Base-by-base conservation (phyloP, 768 basidiomycete genomes). In the Glaciozyma antarctica region DNA sequence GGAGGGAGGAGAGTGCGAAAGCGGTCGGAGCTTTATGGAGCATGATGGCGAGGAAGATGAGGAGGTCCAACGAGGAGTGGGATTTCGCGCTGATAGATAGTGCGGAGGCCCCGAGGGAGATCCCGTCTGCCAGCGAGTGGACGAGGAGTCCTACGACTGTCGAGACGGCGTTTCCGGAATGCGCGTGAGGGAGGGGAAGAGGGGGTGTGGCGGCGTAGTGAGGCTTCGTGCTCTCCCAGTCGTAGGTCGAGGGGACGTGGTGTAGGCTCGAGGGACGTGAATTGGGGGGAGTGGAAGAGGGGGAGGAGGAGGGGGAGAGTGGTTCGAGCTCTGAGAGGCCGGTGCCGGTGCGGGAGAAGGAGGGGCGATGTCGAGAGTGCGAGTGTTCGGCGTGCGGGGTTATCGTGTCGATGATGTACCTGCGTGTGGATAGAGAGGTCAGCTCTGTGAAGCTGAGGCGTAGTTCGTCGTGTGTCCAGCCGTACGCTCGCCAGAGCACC, bases 1-100 rank as follows among this genome's bases (percentile, higher is more conserved):
- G 83, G 5, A 90, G 85, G 0, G 88, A 86, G 0, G 89, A 87
- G 52, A 97, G 80, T 7, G 93, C 94, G 53, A 99, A 80, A 3
- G 92, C 86, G 0, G 93, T 92, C 1, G 94, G 94, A 0, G 88
- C 93, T 82, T 98, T 98, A 77, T 98, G 95, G 26, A 98, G 80
- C 56, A 89, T 81, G 49, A 99, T 82, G 4, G 95, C 93, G 28
- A 95, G 74, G 75, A 98, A 98, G 5, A 99, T 87, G 51, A 97
- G 80, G n/a, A 90, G 73, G 1, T 92, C 88, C 41, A 97, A 74
- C 30, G 75, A 76, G 44, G 75, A 76, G 44, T 79, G 22, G 2
- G 44, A 41, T 5, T n/a, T 21, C 9, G 4, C n/a, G 24, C 15
- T 16, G 19, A 44, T 8, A 26, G 58, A 45, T 24, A 58, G n/a